These are phyloP conservation scores for Verticillium nonalfalfae DNA, from an alignment of 2,329 filamentous ascomycete genomes.

Conservation along the genomic window DNA sequence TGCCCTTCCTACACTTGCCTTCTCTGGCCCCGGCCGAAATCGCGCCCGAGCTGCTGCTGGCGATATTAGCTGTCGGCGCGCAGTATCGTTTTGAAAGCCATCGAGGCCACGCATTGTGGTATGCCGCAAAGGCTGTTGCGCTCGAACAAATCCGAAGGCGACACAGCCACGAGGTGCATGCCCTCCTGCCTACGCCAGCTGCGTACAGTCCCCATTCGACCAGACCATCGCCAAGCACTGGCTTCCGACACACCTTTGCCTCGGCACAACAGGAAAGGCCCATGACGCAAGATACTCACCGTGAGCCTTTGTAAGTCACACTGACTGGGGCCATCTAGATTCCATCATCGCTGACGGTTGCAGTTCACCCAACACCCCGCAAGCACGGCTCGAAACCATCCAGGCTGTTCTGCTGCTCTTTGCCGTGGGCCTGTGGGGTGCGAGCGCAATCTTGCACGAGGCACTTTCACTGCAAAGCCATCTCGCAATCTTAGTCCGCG, in stretches of 20 bases:
- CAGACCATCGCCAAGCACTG: constrained; percentile 49
- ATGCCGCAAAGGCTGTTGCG: constrained; percentile 51
- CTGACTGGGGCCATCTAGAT: background rate
- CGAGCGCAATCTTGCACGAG: constrained; percentile 53
- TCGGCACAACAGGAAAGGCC: constrained; percentile 52
- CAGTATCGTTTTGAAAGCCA: constrained; percentile 59
- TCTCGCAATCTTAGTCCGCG: constrained; percentile 50
- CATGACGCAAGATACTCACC: constrained; percentile 50
- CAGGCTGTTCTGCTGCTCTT: constrained; percentile 57
- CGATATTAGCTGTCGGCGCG: constrained; percentile 61
- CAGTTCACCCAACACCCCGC: constrained; percentile 53
- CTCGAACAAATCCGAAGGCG: constrained; percentile 52
- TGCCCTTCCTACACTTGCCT: constrained; percentile 59
- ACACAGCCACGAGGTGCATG: constrained; percentile 50
- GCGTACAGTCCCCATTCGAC: constrained; percentile 56
- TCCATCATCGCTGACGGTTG: background rate
- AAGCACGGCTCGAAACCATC: constrained; percentile 57
- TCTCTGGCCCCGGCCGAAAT: constrained; percentile 58
- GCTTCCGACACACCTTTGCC: constrained; percentile 52
- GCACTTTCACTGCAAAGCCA: constrained; percentile 53
- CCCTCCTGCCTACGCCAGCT: constrained; percentile 48
- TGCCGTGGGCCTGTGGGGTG: constrained; percentile 54
- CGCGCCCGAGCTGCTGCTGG: constrained; percentile 62
- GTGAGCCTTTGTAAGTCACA: constrained; percentile 50
- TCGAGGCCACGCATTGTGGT: constrained; percentile 54